Evolutionary conservation across 208 protist species (phyloP), one percentile per base, ranked within the genome.

Genomic region (Trypanosoma avium): DNA sequence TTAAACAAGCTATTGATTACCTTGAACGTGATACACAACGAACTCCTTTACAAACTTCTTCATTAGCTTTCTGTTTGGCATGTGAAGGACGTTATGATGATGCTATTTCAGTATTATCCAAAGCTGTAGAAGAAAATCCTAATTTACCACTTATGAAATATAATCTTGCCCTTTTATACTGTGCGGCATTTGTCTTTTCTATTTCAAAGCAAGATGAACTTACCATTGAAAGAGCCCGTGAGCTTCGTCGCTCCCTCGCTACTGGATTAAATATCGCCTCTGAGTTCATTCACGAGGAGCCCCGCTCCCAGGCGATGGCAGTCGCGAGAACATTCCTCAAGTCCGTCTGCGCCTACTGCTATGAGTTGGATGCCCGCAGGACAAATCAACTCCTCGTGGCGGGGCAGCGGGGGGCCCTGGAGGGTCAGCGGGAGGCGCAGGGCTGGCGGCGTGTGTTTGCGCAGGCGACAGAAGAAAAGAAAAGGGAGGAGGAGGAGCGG

Each of bases 1-100:
- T 88, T 75, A 87, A 90, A 70, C 79, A 86, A 61, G 85, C 86
- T 10, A 76, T 86, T 26, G 84, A 95, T 67, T 86, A 94, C 68
- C 75, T 90, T 17, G 61, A 58, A 35, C 42, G 55, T 36, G 61
- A 65, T 26, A 45, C 50, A 32, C 67, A 79, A 50, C 74, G 72
- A 19, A 82, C 74, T 27, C 70, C 79, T 19, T 56, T 80, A 52
- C 86, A 93, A 75, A 65, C 80, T 40, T 79, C 79, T 3, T 78
- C 77, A 36, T 67, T 92, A 24, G 81, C 86, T 26, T 89, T 92
- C 66, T 95, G 89, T 76, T 69, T 86, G 40, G 78, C 80, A 0
- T 71, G 52, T 57, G 81, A 88, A 53, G 67, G 67, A 9, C 75
- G 70, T 27, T 91, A 81, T 65, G 52, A 74, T 4, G 77, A 91